Evolutionary conservation across 306 rosid species (phyloP).

Genomic region (Castanea mollissima): DNA sequence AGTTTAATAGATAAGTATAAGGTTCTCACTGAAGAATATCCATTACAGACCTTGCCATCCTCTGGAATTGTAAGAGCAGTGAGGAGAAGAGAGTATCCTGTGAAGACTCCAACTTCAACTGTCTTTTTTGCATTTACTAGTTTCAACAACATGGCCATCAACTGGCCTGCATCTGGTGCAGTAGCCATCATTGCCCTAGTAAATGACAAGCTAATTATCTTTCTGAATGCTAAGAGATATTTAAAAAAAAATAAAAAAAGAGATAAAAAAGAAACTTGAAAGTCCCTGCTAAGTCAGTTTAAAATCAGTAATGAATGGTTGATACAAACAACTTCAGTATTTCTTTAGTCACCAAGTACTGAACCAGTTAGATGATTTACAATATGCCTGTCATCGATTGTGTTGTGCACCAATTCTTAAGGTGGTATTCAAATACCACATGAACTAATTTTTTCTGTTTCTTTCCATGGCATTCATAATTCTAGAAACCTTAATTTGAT

Average conservation of each 20-base stretch:
- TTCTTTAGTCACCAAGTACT: not conserved
- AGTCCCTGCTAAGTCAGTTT: not conserved
- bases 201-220: not conserved
- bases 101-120: constrained; percentile 58
- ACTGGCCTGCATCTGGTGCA: constrained; percentile 35
- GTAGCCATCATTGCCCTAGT: constrained; percentile 23
- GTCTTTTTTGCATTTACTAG: constrained; percentile 35
- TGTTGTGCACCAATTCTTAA: no score
- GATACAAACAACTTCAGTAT: not conserved
- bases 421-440: no score
- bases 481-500: not conserved
- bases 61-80: constrained; percentile 57
- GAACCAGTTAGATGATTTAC: not conserved
- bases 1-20: not conserved
- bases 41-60: constrained; percentile 50
- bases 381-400: no score
- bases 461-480: no score
- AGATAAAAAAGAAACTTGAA: not conserved
- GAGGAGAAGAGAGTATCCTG: constrained; percentile 73
- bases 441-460: no score
- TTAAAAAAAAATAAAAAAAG: no score
- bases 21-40: not conserved
- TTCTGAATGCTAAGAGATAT: not conserved
- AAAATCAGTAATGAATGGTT: not conserved
- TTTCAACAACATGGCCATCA: constrained; percentile 30